Evolutionary conservation across 2,329 filamentous ascomycete species (phyloP).

Genomic region (Claviceps sp.): DNA sequence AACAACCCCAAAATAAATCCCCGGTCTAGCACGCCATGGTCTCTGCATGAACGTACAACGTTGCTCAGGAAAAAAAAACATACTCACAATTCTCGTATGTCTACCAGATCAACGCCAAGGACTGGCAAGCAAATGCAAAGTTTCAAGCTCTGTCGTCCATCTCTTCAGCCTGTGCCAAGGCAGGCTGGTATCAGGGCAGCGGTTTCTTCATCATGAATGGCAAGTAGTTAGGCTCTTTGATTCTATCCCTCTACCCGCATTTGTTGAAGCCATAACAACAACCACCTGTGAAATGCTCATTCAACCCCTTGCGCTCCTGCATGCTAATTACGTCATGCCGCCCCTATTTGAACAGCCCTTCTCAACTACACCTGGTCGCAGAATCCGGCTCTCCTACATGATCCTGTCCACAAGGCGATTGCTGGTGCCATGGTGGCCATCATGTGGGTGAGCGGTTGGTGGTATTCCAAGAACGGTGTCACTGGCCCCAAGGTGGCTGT

Average conservation of each 20-base stretch:
- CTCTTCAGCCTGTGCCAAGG: slow-evolving; percentile 5
- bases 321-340: too few relatives aligned
- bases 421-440: slow-evolving; percentile 7
- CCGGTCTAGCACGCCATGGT: too few relatives aligned
- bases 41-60: too few relatives aligned
- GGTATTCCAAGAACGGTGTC: slow-evolving; percentile 7
- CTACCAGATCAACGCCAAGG: slow-evolving; percentile 5
- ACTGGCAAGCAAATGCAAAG: slow-evolving; percentile 8
- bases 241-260: neutral
- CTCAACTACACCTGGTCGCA: slow-evolving; percentile 9
- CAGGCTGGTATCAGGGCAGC: slow-evolving; percentile 9
- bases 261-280: neutral
- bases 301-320: too few relatives aligned
- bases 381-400: slow-evolving; percentile 7
- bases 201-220: slow-evolving; percentile 8
- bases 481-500: slow-evolving; percentile 4
- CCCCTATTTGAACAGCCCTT: slow-evolving; percentile 3
- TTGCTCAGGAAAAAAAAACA: neutral
- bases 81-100: neutral
- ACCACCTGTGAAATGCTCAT: too few relatives aligned
- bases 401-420: slow-evolving; percentile 7
- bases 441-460: slow-evolving; percentile 6
- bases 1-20: too few relatives aligned
- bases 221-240: neutral
- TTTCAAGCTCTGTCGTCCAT: slow-evolving; percentile 6